Conservation (phyloP, 345 rosid genomes). For the Sapria himalayana region DNA sequence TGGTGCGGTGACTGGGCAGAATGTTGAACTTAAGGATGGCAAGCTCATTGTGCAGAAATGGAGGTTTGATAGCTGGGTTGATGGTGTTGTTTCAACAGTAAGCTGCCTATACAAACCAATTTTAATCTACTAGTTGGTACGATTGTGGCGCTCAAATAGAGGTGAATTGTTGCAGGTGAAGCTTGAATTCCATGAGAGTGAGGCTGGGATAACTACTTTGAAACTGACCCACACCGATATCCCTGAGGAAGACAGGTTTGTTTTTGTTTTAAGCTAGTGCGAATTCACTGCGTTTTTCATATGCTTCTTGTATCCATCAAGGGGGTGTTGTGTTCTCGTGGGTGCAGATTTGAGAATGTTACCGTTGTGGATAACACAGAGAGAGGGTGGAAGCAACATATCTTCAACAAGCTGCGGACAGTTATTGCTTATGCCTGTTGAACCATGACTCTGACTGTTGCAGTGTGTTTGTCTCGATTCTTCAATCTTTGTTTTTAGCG, state of each 20-base stretch:
- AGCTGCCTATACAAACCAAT: no score
- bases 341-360: conserved; percentile 78
- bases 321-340: neutral
- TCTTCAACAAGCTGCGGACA: conserved; percentile 70
- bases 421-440: conserved; percentile 81
- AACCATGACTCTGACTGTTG: no score
- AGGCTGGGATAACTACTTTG: conserved; percentile 60
- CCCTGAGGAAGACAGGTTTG: conserved; percentile 88
- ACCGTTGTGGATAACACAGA: conserved; percentile 89
- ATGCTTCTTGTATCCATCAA: neutral
- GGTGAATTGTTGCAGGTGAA: conserved; percentile 35
- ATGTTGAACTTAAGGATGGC: conserved; percentile 67
- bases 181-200: conserved; percentile 49
- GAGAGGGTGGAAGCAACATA: conserved; percentile 92
- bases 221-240: conserved; percentile 59
- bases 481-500: no score
- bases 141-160: neutral
- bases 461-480: no score
- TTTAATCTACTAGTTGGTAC: no score
- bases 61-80: conserved; percentile 98
- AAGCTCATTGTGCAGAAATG: conserved; percentile 81
- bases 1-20: conserved; percentile 70
- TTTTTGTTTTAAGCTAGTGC: neutral
- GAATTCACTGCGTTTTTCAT: neutral
- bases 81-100: conserved; percentile 67